These are phyloP conservation scores for Nothophoma quercina DNA, from an alignment of 2,329 filamentous ascomycete genomes.

Conservation along the genomic window DNA sequence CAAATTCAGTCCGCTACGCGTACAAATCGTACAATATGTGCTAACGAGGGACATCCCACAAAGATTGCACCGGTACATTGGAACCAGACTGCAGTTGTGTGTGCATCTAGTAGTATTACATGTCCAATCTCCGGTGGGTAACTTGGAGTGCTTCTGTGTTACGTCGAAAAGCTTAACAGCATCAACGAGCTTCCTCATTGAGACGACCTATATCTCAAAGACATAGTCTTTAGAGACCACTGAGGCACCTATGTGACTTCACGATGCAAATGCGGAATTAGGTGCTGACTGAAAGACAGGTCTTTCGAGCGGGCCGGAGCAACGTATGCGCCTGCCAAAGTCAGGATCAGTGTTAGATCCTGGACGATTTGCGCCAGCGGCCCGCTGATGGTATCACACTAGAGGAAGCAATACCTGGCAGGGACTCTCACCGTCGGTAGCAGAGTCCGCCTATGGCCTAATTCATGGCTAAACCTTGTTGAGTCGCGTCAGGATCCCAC, in stretches of 20 bases:
- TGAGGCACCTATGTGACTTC: neutral
- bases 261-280: neutral
- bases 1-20: neutral
- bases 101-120: too few relatives aligned
- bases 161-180: neutral
- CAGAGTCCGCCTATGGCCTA: too few relatives aligned
- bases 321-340: neutral
- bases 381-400: neutral
- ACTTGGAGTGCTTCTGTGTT: neutral
- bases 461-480: too few relatives aligned
- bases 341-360: neutral
- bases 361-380: neutral
- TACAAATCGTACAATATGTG: neutral
- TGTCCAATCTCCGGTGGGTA: neutral
- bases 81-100: too few relatives aligned
- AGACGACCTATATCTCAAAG: neutral
- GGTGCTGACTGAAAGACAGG: neutral
- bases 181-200: neutral
- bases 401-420: neutral
- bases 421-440: neutral
- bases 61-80: too few relatives aligned
- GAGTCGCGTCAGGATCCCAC: neutral
- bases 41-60: neutral
- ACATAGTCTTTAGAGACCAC: too few relatives aligned
- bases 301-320: slow-evolving; percentile 1